Percentiles rank a stretch among this genome's conserved stretches.
Conservation (phyloP, 1,284 basidiomycete species). For the Sanguinoderma infundibulare region DNA sequence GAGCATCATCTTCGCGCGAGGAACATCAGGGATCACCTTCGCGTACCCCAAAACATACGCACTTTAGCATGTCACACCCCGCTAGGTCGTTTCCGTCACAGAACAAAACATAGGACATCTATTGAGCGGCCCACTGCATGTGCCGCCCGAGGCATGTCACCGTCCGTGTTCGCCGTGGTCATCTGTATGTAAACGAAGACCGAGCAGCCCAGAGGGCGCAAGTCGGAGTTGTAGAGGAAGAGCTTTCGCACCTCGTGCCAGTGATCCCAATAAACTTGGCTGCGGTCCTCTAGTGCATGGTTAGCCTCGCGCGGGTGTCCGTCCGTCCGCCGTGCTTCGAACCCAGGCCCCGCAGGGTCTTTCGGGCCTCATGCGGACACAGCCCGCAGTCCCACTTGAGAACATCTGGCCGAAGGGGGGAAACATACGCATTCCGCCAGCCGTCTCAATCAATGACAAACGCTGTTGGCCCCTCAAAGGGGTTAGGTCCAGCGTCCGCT, state of each 20-base stretch:
- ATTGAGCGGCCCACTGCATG: neutral
- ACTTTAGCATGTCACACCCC: neutral
- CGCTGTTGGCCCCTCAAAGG: slow-evolving; percentile 16
- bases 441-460: slow-evolving; percentile 18
- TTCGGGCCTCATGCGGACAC: no score
- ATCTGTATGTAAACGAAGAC: neutral
- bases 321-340: no score
- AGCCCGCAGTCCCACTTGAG: slow-evolving; percentile 12
- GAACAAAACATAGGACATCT: neutral
- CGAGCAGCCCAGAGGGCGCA: no score
- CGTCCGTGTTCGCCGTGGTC: neutral
- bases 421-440: neutral
- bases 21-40: neutral
- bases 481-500: slow-evolving; percentile 3
- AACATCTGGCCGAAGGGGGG: slow-evolving; percentile 5
- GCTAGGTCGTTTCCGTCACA: neutral
- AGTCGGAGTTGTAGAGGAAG: no score
- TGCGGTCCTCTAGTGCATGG: no score
- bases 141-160: neutral
- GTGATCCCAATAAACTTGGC: no score
- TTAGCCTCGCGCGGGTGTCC: no score
- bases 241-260: no score
- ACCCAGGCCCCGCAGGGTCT: no score
- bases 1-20: neutral
- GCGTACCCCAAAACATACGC: neutral